Conservation (phyloP, 768 basidiomycete genomes). For the Collybia sp. region DNA sequence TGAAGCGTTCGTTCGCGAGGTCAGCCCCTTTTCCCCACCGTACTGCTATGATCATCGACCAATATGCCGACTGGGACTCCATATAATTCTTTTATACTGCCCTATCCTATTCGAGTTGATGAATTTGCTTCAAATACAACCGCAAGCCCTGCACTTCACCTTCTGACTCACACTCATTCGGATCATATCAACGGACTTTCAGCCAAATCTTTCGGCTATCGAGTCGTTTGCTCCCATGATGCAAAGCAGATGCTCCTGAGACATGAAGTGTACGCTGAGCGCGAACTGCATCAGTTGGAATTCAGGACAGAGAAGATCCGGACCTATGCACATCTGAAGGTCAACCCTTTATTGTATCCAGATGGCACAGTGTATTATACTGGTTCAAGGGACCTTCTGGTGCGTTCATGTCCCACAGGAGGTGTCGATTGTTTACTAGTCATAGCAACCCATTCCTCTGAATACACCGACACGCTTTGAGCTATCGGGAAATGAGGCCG, state of each 20-base stretch:
- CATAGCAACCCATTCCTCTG: conserved; percentile 53
- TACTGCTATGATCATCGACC: no score
- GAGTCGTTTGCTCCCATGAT: conserved; percentile 74
- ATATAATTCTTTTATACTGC: conserved; percentile 68
- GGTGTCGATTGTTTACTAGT: background rate
- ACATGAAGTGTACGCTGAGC: conserved; percentile 67
- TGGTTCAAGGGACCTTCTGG: conserved; percentile 66
- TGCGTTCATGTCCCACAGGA: conserved; percentile 26
- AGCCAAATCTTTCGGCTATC: conserved; percentile 67
- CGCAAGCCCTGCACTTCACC: conserved; percentile 48
- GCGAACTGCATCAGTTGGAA: conserved; percentile 51
- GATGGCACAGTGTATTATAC: conserved; percentile 44
- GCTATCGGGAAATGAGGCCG: conserved; percentile 48
- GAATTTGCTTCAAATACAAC: conserved; percentile 51
- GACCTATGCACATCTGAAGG: conserved; percentile 66
- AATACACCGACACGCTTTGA: conserved; percentile 62
- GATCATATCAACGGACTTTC: conserved; percentile 82
- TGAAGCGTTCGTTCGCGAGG: no score
- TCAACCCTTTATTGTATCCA: conserved; percentile 40
- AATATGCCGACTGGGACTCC: conserved; percentile 76
- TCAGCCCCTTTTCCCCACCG: no score
- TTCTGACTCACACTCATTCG: conserved; percentile 88
- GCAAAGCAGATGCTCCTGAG: conserved; percentile 83
- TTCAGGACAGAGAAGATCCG: conserved; percentile 44
- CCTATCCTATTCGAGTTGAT: conserved; percentile 86